Conservation (phyloP, 495 filamentous ascomycete species). For the Sordaria brevicollis region DNA sequence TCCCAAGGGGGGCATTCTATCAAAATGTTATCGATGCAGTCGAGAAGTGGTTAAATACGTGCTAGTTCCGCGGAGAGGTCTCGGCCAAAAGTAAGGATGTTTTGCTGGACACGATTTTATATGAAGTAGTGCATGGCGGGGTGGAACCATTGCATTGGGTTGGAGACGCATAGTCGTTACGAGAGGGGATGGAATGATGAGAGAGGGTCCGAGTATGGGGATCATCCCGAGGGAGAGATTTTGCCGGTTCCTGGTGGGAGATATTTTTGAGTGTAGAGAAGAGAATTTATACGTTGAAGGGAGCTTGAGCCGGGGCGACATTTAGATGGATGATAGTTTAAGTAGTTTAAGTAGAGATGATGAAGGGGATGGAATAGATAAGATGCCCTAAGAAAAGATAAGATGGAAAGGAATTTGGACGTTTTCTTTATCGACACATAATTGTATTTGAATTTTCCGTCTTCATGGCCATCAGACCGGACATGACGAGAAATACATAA, state of each 20-base stretch:
- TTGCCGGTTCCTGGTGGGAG: neutral
- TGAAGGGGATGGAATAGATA: no score
- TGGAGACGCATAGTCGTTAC: neutral
- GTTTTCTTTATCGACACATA: no score
- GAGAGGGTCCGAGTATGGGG: neutral
- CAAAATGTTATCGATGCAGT: neutral
- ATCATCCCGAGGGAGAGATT: neutral
- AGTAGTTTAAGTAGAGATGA: no score
- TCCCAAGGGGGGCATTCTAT: neutral
- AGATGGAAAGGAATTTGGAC: no score
- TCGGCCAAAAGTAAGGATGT: neutral
- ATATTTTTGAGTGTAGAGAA: no score
- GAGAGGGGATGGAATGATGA: neutral
- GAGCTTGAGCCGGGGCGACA: no score
- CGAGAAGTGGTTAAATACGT: neutral
- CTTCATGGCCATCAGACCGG: no score
- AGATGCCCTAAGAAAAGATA: no score
- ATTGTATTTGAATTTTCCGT: no score
- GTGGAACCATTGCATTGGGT: neutral
- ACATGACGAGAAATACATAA: no score
- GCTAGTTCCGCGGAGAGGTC: neutral
- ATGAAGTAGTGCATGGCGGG: neutral
- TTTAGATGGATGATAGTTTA: no score
- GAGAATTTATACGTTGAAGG: no score
- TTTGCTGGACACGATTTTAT: neutral